Evolutionary conservation across 805 yeast genomes (phyloP).

Genomic region (Nakazawaea wyomingensis): DNA sequence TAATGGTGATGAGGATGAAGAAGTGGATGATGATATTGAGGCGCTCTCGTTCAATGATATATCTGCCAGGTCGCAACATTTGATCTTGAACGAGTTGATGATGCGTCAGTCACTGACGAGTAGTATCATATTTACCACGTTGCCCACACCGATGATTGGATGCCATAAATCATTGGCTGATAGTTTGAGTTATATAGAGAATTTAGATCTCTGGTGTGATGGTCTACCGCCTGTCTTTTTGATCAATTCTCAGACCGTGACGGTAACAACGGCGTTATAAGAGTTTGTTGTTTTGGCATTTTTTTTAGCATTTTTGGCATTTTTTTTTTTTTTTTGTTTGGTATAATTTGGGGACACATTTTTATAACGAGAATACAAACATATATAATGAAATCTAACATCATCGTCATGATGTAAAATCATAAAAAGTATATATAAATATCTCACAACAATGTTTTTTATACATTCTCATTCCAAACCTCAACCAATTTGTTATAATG

Average conservation of each 20-base stretch:
- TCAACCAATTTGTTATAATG: background rate
- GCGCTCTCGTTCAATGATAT: constrained; percentile 64
- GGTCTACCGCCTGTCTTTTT: constrained; percentile 79
- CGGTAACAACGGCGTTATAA: constrained; percentile 89
- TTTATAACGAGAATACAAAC: too few species aligned
- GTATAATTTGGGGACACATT: too few species aligned
- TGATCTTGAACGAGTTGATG: constrained; percentile 87
- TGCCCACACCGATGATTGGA: constrained; percentile 85
- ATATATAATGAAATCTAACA: too few species aligned
- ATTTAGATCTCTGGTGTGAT: constrained; percentile 74
- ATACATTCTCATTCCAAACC: background rate
- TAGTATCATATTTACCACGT: constrained; percentile 77
- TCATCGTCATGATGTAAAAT: too few species aligned
- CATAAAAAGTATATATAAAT: too few species aligned
- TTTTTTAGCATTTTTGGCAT: too few species aligned
- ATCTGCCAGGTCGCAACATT: constrained; percentile 89
- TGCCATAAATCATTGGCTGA: constrained; percentile 68
- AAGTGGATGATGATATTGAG: background rate
- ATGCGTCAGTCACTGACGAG: constrained; percentile 53
- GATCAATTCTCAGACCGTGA: constrained; percentile 88
- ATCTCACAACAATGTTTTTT: too few species aligned
- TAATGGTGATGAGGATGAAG: too few species aligned
- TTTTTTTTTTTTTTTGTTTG: too few species aligned
- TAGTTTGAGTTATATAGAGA: constrained; percentile 69
- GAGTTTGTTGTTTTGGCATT: background rate